phyloP scores from a whole-genome alignment of 2,329 filamentous ascomycete species.

The Ophiognomonia clavigignenti-juglandacearum region DNA sequence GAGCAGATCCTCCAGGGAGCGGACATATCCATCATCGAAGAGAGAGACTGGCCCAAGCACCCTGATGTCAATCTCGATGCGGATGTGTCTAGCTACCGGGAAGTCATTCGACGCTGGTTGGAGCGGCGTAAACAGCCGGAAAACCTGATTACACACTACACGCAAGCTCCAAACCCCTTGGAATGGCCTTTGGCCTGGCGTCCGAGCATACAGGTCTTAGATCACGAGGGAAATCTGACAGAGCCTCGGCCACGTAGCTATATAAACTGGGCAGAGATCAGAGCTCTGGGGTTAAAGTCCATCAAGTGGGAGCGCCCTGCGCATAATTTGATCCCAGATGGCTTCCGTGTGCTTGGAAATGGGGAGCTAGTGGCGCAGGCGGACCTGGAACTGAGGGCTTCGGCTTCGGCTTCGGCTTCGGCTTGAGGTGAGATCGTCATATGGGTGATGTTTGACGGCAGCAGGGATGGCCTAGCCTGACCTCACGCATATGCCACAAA shows the following conservation, averaged over 20 bases:
- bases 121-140: conserved; percentile 26
- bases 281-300: neutral
- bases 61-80: neutral
- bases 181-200: conserved; percentile 3
- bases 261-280: neutral
- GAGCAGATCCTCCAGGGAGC: conserved; percentile 22
- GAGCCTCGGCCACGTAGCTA: neutral
- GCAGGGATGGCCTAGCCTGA: too few species aligned
- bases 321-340: conserved; percentile 3
- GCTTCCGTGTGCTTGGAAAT: neutral
- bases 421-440: too few species aligned
- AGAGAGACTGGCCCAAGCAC: conserved; percentile 1
- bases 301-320: conserved; percentile 4
- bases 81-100: neutral
- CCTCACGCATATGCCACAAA: too few species aligned
- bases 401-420: too few species aligned
- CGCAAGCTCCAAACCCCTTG: neutral
- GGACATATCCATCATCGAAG: conserved; percentile 8
- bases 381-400: neutral
- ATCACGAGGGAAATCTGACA: neutral
- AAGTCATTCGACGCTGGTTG: conserved; percentile 22
- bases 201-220: neutral
- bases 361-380: neutral
- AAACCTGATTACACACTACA: neutral
- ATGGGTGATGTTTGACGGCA: too few species aligned